These are phyloP conservation scores for Huntiella bhutanensis DNA, from an alignment of 2,329 filamentous ascomycete species.

Conservation along the genomic window DNA sequence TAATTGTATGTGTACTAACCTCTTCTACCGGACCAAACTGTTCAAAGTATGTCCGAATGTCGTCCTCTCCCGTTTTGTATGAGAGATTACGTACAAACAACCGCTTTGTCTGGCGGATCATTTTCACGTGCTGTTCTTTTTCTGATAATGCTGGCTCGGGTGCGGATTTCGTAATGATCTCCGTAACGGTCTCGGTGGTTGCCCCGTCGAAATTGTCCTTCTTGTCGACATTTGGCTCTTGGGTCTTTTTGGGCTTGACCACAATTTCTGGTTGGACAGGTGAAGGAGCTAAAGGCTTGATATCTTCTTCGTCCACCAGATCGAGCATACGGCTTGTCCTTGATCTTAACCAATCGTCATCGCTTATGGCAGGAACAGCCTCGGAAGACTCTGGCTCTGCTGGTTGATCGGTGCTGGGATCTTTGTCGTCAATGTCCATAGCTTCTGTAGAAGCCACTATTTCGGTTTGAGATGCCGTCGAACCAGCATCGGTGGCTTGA, in stretches of 20 bases:
- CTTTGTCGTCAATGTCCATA: constrained; percentile 8
- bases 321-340: constrained; percentile 74
- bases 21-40: constrained; percentile 64
- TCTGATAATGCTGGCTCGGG: constrained; percentile 12
- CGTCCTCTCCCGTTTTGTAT: constrained; percentile 59
- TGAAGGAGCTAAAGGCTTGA: constrained; percentile 12
- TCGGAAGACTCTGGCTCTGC: neutral
- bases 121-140: constrained; percentile 30
- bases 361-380: constrained; percentile 32
- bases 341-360: constrained; percentile 82
- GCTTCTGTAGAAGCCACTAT: constrained; percentile 15
- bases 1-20: constrained; percentile 39
- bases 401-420: neutral
- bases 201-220: constrained; percentile 11
- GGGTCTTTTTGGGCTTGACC: neutral
- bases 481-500: constrained; percentile 11
- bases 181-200: constrained; percentile 12
- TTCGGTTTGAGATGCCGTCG: constrained; percentile 1
- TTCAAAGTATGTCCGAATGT: constrained; percentile 53
- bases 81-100: constrained; percentile 81
- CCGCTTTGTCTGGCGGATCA: constrained; percentile 53
- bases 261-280: neutral
- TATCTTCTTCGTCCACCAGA: constrained; percentile 56
- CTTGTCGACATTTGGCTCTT: neutral
- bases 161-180: constrained; percentile 7